A percentile compares a stretch with the other conserved stretches of the same genome.
phyloP scores from a whole-genome alignment of 345 rosid species.

The Hevea brasiliensis region DNA sequence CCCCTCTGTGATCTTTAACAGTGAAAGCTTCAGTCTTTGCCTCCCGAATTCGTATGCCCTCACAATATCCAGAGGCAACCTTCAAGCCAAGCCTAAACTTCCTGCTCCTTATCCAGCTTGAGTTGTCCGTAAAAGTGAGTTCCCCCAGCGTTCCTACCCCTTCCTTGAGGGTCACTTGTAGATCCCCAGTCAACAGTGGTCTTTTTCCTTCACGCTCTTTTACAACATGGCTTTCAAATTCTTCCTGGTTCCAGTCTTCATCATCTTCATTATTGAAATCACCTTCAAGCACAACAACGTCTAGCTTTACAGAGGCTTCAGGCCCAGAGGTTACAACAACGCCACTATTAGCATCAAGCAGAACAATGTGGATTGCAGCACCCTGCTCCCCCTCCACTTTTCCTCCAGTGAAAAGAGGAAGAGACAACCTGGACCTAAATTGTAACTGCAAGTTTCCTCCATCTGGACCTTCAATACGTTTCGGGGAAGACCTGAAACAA shows the following conservation, averaged over 20 bases:
- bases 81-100: slow-evolving; percentile 92
- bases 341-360: slow-evolving; percentile 66
- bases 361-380: slow-evolving; percentile 81
- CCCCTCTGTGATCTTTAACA: slow-evolving; percentile 97
- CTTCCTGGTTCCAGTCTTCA: slow-evolving; percentile 89
- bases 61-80: slow-evolving; percentile 71
- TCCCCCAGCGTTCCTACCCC: slow-evolving; percentile 96
- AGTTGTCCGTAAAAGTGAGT: slow-evolving; percentile 87
- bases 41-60: slow-evolving; percentile 81
- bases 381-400: slow-evolving; percentile 99
- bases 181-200: slow-evolving; percentile 82
- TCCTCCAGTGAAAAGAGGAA: slow-evolving; percentile 97
- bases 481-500: slow-evolving; percentile 71
- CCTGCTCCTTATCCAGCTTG: slow-evolving; percentile 98
- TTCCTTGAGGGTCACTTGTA: slow-evolving; percentile 89
- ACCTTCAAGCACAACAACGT: slow-evolving; percentile 92
- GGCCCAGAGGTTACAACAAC: slow-evolving; percentile 76
- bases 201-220: slow-evolving; percentile 98
- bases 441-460: slow-evolving; percentile 73
- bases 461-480: slow-evolving; percentile 85
- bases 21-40: slow-evolving; percentile 97
- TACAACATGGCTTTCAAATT: slow-evolving; percentile 88
- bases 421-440: slow-evolving; percentile 87
- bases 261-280: slow-evolving; percentile 91
- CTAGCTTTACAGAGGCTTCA: slow-evolving; percentile 75